phyloP scores from a whole-genome alignment of 2,329 filamentous ascomycete species.

The Hypomyces perniciosus region DNA sequence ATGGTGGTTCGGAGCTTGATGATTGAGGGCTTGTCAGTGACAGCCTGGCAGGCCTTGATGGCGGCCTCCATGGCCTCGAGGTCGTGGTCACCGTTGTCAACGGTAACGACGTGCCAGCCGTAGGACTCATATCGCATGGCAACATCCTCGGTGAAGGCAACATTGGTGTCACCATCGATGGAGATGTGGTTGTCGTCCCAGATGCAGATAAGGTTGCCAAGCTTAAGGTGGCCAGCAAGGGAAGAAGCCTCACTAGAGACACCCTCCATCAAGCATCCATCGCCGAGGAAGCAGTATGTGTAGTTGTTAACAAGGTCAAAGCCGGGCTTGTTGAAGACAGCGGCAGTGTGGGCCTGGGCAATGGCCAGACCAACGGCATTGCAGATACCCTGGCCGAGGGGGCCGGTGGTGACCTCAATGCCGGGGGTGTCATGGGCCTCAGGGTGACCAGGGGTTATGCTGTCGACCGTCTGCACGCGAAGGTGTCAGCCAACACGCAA shows the following conservation, averaged over 20 bases:
- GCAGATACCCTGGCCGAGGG: conserved; percentile 92
- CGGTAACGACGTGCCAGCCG: conserved; percentile 86
- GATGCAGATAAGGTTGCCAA: conserved; percentile 94
- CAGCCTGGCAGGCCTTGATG: conserved; percentile 74
- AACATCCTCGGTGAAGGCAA: conserved; percentile 95
- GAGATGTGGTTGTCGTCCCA: conserved; percentile 99
- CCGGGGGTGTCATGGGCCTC: conserved; percentile 95
- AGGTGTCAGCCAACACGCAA: conserved; percentile 9
- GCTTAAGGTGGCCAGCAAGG: conserved; percentile 89
- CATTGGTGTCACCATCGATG: conserved; percentile 90
- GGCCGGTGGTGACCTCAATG: conserved; percentile 96
- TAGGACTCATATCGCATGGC: conserved; percentile 92
- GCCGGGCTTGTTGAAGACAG: conserved; percentile 92
- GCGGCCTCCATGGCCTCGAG: conserved; percentile 82
- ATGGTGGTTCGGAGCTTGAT: conserved; percentile 98
- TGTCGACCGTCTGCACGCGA: conserved; percentile 42
- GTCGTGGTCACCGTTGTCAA: conserved; percentile 84
- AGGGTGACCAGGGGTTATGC: conserved; percentile 91
- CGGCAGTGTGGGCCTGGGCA: conserved; percentile 85
- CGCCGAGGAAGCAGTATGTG: conserved; percentile 94
- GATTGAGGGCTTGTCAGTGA: conserved; percentile 93
- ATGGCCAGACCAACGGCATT: conserved; percentile 98
- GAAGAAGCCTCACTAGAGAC: conserved; percentile 89
- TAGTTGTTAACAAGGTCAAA: conserved; percentile 92
- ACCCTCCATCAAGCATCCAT: conserved; percentile 98